phyloP scores from a whole-genome alignment of 805 yeast species.

The Priceomyces carsonii region DNA sequence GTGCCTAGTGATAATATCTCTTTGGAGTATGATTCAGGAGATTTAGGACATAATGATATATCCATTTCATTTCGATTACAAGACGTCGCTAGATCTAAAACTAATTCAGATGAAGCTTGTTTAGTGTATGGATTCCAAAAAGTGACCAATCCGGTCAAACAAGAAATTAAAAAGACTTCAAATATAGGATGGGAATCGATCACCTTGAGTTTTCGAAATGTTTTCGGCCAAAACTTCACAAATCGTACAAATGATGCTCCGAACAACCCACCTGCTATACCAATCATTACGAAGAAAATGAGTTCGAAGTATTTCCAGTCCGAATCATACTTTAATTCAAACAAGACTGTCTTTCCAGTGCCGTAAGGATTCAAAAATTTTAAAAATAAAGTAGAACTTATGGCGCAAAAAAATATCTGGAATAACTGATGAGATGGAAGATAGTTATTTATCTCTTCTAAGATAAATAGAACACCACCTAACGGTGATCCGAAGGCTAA shows the following conservation, averaged over 20 bases:
- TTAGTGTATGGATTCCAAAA: slow-evolving; percentile 52
- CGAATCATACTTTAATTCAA: slow-evolving; percentile 49
- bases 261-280: slow-evolving; percentile 53
- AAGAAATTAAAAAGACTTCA: slow-evolving; percentile 48
- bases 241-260: slow-evolving; percentile 54
- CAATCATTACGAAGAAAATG: slow-evolving; percentile 45
- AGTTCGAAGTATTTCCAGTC: slow-evolving; percentile 56
- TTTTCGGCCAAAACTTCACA: slow-evolving; percentile 45
- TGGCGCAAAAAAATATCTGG: slow-evolving; percentile 57
- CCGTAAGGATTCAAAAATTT: slow-evolving; percentile 59
- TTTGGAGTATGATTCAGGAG: slow-evolving; percentile 22
- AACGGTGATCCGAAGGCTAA: slow-evolving; percentile 61
- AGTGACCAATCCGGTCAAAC: slow-evolving; percentile 47
- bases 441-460: slow-evolving; percentile 59
- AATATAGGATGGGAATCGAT: slow-evolving; percentile 40
- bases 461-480: slow-evolving; percentile 57
- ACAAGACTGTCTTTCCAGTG: slow-evolving; percentile 57
- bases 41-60: slow-evolving; percentile 29
- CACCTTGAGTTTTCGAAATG: slow-evolving; percentile 30
- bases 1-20: slow-evolving; percentile 32
- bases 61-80: slow-evolving; percentile 37
- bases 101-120: slow-evolving; percentile 49
- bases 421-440: slow-evolving; percentile 55
- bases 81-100: slow-evolving; percentile 51
- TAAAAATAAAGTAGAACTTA: slow-evolving; percentile 50